Conservation (phyloP, 352 stramenopile species). For the Albugo candida region DNA sequence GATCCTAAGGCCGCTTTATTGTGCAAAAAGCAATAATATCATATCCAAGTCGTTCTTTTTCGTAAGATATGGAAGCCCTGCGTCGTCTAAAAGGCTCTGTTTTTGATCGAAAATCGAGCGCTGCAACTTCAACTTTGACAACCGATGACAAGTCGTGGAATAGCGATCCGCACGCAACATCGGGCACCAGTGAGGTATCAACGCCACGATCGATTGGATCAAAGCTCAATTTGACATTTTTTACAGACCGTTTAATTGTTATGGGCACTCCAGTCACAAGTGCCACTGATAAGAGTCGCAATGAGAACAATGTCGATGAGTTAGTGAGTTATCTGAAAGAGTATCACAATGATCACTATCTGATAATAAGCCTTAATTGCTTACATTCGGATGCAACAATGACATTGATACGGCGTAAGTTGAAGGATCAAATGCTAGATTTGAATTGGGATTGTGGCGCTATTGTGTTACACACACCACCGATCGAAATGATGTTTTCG, state of each 20-base stretch:
- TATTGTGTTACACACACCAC: slow-evolving; percentile 68
- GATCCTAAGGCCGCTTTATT: no score
- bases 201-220: no score
- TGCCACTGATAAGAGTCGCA: slow-evolving; percentile 48
- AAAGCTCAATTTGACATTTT: slow-evolving; percentile 44
- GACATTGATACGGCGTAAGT: slow-evolving; percentile 8
- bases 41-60: no score
- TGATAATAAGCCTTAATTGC: slow-evolving; percentile 68
- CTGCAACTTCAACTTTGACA: no score
- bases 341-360: slow-evolving; percentile 31
- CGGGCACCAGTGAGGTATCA: no score
- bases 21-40: no score
- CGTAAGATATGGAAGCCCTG: no score
- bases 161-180: no score
- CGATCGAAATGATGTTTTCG: slow-evolving; percentile 70
- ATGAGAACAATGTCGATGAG: slow-evolving; percentile 51
- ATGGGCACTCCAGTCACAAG: slow-evolving; percentile 26
- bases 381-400: slow-evolving; percentile 14
- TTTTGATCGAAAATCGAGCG: no score
- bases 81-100: no score
- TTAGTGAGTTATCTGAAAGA: slow-evolving; percentile 35
- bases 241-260: slow-evolving; percentile 45
- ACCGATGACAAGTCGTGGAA: no score
- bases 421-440: slow-evolving; percentile 71
- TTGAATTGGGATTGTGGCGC: slow-evolving; percentile 65